Conservation (phyloP, 2,329 filamentous ascomycete species). For the Aspergillus melleus region DNA sequence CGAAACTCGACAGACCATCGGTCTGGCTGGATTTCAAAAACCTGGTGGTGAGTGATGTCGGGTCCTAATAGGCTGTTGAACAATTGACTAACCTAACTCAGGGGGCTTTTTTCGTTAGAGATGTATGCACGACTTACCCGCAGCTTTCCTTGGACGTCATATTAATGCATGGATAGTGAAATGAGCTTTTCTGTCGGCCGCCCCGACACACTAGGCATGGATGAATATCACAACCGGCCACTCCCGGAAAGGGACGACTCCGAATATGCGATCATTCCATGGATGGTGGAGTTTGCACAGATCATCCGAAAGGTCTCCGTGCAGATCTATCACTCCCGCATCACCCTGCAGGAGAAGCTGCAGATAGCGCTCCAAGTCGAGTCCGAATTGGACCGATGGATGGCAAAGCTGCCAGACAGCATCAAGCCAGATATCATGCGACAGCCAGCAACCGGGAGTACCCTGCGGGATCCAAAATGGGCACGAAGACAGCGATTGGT, state of each 20-base stretch:
- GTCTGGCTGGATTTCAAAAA: constrained; percentile 44
- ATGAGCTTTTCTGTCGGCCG: constrained; percentile 52
- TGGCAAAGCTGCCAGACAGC: constrained; percentile 31
- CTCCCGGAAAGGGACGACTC: constrained; percentile 37
- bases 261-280: constrained; percentile 41
- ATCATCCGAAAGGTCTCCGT: constrained; percentile 43
- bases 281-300: constrained; percentile 42
- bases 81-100: constrained; percentile 14
- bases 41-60: constrained; percentile 45
- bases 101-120: constrained; percentile 48
- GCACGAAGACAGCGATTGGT: constrained; percentile 40
- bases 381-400: constrained; percentile 37
- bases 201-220: constrained; percentile 51
- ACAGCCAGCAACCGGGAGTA: constrained; percentile 23
- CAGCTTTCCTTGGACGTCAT: background rate
- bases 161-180: constrained; percentile 35
- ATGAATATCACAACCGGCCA: constrained; percentile 50
- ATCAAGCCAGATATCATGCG: constrained; percentile 32
- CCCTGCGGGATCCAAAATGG: constrained; percentile 39
- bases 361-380: constrained; percentile 38
- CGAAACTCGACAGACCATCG: constrained; percentile 33
- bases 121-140: constrained; percentile 32
- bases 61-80: background rate
- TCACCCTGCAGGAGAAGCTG: constrained; percentile 37
- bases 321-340: constrained; percentile 40